Evolutionary conservation across 2,329 filamentous ascomycete genomes (phyloP), one percentile per base, ranked within the genome.

Genomic region (Aspergillus sojae): DNA sequence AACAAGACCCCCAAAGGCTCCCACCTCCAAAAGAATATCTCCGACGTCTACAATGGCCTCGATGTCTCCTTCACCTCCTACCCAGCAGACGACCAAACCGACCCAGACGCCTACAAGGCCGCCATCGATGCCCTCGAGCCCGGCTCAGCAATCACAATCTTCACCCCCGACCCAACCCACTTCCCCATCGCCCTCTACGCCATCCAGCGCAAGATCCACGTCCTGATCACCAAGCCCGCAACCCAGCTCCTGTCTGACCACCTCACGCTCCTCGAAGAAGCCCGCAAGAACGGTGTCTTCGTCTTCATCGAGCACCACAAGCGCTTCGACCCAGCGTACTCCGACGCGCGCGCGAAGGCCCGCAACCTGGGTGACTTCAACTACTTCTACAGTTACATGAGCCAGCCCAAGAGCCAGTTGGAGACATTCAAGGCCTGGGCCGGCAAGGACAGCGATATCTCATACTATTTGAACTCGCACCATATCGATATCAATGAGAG

Each of bases 321-420:
- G 84, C 92, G 94, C 62, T 97, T 90, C 81, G 94, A 97, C 77
- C 94, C 94, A 2, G 93, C 93, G 26, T 97, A 97, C 82, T 88
- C 92, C 16, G 94, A 97, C 77, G 94, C 94, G 16, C 87, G 89
- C 57, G 89, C 89, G 81, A 89, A 90, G 71, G 92, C 92, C 16
- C 82, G 87, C 74, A 88, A 84, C 59, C 83, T 97, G 9, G 94
- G 94, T 68, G 93, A 97, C 80, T 97, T 97, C 88, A 97, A 96
- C 84, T 97, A 97, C 85, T 97, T 96, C 78, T 97, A 97, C 85
- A 91, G 88, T 71, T 97, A 97, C 86, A 96, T 97, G 93, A 92
- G 89, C 57, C 93, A 97, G 83, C 91, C 90, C 65, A 96, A 96
- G 82, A 92, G 86, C 57, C 93, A 96, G 81, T 86, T 97, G 55